phyloP scores from a whole-genome alignment of 2,329 filamentous ascomycete species.

The Didymella pinodella region DNA sequence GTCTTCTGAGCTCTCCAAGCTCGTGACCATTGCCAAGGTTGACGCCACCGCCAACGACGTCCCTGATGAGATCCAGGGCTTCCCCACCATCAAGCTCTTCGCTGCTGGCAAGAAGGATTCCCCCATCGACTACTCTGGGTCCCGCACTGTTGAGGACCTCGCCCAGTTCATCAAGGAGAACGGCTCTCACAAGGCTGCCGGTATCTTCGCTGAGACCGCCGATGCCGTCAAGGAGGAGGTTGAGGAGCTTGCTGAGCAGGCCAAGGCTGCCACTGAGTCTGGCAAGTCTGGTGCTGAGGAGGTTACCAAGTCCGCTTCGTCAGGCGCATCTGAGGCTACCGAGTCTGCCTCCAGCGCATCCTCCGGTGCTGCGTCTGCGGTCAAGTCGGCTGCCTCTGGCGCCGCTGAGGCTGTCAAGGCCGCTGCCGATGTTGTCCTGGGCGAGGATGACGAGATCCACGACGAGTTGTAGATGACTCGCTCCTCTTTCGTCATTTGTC shows the following conservation, averaged over 20 bases:
- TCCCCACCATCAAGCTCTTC: slow-evolving; percentile 99
- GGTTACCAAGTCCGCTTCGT: slow-evolving; percentile 58
- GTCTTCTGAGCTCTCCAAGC: slow-evolving; percentile 59
- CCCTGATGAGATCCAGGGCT: slow-evolving; percentile 94
- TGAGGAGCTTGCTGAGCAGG: slow-evolving; percentile 51
- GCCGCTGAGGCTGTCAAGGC: slow-evolving; percentile 50
- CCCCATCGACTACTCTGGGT: slow-evolving; percentile 86
- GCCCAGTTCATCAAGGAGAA: slow-evolving; percentile 93
- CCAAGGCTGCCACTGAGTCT: slow-evolving; percentile 48
- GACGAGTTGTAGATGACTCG: slow-evolving; percentile 75
- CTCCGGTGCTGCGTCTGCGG: slow-evolving; percentile 29
- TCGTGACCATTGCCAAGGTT: slow-evolving; percentile 83
- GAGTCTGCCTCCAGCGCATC: slow-evolving; percentile 43
- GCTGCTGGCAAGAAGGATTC: slow-evolving; percentile 85
- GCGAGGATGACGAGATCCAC: slow-evolving; percentile 57
- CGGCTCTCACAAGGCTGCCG: slow-evolving; percentile 84
- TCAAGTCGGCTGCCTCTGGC: slow-evolving; percentile 52
- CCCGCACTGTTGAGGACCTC: slow-evolving; percentile 89
- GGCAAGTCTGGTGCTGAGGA: slow-evolving; percentile 49
- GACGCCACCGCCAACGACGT: slow-evolving; percentile 97
- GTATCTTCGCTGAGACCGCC: slow-evolving; percentile 65
- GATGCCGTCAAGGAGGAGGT: slow-evolving; percentile 57
- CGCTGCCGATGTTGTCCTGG: slow-evolving; percentile 46
- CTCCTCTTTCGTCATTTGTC: slow-evolving; percentile 17
- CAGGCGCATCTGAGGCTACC: slow-evolving; percentile 46